These are phyloP conservation scores for Xerocomus potaroensis DNA, from an alignment of 768 basidiomycete species.

Conservation along the genomic window DNA sequence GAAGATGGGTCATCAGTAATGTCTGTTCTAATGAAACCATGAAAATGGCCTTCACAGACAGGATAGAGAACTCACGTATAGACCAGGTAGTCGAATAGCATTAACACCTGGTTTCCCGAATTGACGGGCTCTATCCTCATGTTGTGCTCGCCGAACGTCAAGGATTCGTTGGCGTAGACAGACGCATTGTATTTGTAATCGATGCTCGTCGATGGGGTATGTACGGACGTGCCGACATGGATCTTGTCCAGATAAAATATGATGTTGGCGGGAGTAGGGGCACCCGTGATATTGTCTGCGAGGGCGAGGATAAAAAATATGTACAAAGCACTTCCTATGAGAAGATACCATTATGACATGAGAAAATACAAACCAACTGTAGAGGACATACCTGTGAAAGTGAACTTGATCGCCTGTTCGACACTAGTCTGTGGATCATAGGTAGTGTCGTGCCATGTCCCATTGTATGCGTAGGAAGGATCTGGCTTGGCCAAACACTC, in stretches of 20 bases:
- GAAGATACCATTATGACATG: background rate
- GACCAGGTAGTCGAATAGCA: conserved; percentile 18
- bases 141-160: conserved; percentile 3
- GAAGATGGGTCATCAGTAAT: background rate
- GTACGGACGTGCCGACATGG: background rate
- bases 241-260: conserved; percentile 8
- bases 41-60: background rate
- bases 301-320: conserved; percentile 16
- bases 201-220: background rate
- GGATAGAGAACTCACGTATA: conserved; percentile 10
- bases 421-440: background rate
- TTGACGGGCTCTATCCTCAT: conserved; percentile 8
- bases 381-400: conserved; percentile 7
- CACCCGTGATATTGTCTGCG: background rate
- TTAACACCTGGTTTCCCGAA: background rate
- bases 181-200: conserved; percentile 13
- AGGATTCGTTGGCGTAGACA: conserved; percentile 9
- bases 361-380: no score
- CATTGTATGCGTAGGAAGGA: conserved; percentile 3
- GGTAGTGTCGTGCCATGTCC: conserved; percentile 18
- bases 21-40: conserved; percentile 6
- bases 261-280: background rate
- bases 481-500: background rate
- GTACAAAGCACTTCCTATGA: conserved; percentile 13
- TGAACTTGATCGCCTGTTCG: conserved; percentile 3